phyloP scores from a whole-genome alignment of 225 moss, liverwort and hornwort genomes.

The Straminergon stramineum region DNA sequence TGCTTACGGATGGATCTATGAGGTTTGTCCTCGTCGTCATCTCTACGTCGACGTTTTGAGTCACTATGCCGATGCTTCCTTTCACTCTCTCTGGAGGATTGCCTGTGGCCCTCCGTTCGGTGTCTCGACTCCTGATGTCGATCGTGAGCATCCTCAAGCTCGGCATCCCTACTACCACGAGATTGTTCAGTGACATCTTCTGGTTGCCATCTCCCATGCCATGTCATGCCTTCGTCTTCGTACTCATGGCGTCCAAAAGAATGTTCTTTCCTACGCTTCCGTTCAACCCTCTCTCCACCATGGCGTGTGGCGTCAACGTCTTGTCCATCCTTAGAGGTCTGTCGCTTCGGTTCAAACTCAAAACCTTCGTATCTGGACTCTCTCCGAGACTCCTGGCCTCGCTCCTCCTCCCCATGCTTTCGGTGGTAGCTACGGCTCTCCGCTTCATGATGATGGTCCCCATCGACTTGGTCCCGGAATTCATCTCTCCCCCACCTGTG shows the following conservation, averaged over 20 bases:
- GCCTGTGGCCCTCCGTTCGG: constrained; percentile 8
- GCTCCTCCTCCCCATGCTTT: constrained; percentile 8
- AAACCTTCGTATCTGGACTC: constrained; percentile 25
- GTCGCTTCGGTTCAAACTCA: constrained; percentile 19
- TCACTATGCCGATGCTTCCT: constrained; percentile 20
- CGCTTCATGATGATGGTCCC: neutral
- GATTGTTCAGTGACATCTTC: constrained; percentile 1
- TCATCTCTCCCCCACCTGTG: constrained; percentile 17
- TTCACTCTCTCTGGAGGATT: constrained; percentile 7
- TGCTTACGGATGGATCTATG: constrained; percentile 18
- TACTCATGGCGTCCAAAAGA: neutral
- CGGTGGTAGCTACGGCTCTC: neutral
- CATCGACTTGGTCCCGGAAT: neutral
- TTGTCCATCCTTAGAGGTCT: neutral
- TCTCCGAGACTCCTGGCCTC: neutral
- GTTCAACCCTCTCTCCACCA: constrained; percentile 2
- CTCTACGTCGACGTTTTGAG: constrained; percentile 17
- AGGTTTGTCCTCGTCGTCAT: constrained; percentile 9
- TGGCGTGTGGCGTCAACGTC: neutral
- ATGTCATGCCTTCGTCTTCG: constrained; percentile 14
- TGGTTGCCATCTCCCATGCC: constrained; percentile 2
- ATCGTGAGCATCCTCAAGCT: neutral
- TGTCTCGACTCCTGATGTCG: constrained; percentile 13
- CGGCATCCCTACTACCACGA: constrained; percentile 1
- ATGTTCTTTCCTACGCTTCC: constrained; percentile 11